These are phyloP conservation scores for Scedosporium dehoogii DNA, from an alignment of 2,329 filamentous ascomycete genomes.

Conservation along the genomic window DNA sequence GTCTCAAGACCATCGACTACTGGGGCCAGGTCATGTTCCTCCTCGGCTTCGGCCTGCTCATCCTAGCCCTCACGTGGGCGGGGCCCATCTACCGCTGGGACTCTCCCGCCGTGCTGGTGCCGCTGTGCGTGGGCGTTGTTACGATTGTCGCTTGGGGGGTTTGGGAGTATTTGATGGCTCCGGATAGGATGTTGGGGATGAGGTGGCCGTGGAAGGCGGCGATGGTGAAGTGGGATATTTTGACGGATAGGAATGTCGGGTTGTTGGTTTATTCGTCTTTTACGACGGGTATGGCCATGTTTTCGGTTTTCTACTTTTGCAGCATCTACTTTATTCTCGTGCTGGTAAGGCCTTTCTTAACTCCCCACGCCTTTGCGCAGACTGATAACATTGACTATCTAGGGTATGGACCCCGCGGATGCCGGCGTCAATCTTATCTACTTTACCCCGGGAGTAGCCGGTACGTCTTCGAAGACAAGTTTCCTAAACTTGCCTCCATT, in stretches of 20 bases:
- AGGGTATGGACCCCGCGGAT: conserved; percentile 34
- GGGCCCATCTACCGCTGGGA: conserved; percentile 43
- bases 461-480: conserved; percentile 20
- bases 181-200: conserved; percentile 33
- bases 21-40: conserved; percentile 48
- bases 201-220: conserved; percentile 44
- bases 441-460: conserved; percentile 52
- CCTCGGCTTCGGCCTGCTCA: conserved; percentile 40
- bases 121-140: conserved; percentile 34
- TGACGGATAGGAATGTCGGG: conserved; percentile 46
- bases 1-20: conserved; percentile 44
- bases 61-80: conserved; percentile 46
- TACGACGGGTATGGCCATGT: conserved; percentile 45
- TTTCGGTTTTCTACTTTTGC: conserved; percentile 52
- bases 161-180: conserved; percentile 45
- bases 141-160: conserved; percentile 31
- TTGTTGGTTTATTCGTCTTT: conserved; percentile 56
- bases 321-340: conserved; percentile 59
- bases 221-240: conserved; percentile 54
- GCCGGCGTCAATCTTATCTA: conserved; percentile 50
- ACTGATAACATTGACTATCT: not conserved
- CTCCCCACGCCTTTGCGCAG: not conserved
- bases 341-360: conserved; percentile 15
- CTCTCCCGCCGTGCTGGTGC: conserved; percentile 35
- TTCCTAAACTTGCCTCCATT: conserved; percentile 9